Evolutionary conservation across 768 basidiomycete genomes (phyloP).

Genomic region (Chalciporus pseudorubinellus): DNA sequence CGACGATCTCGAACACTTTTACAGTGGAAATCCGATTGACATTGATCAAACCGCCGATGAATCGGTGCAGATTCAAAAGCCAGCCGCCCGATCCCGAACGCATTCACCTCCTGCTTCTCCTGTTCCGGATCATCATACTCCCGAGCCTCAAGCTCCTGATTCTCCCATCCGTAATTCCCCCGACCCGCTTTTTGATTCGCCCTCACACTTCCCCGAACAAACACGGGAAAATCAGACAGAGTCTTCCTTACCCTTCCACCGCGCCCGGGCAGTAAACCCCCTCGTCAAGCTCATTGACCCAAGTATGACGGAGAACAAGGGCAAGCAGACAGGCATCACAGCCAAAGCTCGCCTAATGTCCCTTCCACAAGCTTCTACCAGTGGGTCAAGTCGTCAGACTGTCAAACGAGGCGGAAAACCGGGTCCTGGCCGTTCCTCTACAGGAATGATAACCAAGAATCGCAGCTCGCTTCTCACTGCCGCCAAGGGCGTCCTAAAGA

Average conservation of each 20-base stretch:
- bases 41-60: constrained; percentile 27
- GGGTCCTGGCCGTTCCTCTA: constrained; percentile 53
- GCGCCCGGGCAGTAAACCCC: constrained; percentile 50
- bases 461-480: constrained; percentile 54
- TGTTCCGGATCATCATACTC: neutral
- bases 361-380: constrained; percentile 10
- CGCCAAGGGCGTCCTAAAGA: constrained; percentile 50
- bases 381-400: constrained; percentile 6
- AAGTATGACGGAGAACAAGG: constrained; percentile 21
- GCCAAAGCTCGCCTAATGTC: constrained; percentile 48
- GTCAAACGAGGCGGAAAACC: constrained; percentile 33
- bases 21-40: constrained; percentile 29
- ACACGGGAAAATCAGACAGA: constrained; percentile 6
- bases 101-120: neutral
- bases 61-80: constrained; percentile 1
- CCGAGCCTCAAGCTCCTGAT: constrained; percentile 1
- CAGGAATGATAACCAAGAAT: constrained; percentile 38
- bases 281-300: constrained; percentile 50
- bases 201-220: constrained; percentile 10
- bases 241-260: constrained; percentile 37
- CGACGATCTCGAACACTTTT: constrained; percentile 32
- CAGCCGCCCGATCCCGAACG: neutral
- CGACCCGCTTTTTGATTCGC: constrained; percentile 33
- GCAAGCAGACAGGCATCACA: constrained; percentile 42
- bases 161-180: constrained; percentile 14